Evolutionary conservation across 208 protist genomes (phyloP).

Genomic region (Novymonas esmeraldas): DNA sequence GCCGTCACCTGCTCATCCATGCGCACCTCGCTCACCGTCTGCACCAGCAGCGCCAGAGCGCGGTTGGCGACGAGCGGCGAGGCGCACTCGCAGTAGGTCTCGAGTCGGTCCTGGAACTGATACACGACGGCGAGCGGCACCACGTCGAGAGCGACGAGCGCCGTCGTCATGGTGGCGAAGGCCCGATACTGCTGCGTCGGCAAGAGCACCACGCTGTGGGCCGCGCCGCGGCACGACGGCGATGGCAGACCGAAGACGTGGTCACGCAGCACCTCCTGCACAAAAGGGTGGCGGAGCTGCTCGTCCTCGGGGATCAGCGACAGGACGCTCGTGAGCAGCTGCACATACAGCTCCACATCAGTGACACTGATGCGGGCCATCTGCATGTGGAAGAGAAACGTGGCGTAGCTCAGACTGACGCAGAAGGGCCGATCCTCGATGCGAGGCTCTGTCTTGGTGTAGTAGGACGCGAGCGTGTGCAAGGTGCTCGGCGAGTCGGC

Average conservation of each 20-base stretch:
- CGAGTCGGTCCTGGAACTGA: constrained; percentile 86
- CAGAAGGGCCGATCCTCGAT: constrained; percentile 87
- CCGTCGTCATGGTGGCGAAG: constrained; percentile 68
- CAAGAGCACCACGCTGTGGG: constrained; percentile 84
- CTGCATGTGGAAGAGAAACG: constrained; percentile 91
- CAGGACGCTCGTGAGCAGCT: constrained; percentile 74
- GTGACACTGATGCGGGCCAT: constrained; percentile 84
- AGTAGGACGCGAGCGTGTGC: constrained; percentile 88
- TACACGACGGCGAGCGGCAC: constrained; percentile 75
- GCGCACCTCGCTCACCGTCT: constrained; percentile 63
- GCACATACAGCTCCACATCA: constrained; percentile 87
- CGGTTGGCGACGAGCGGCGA: constrained; percentile 86
- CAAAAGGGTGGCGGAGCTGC: constrained; percentile 77
- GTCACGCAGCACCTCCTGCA: constrained; percentile 82
- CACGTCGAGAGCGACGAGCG: constrained; percentile 59
- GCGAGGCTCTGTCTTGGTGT: constrained; percentile 72
- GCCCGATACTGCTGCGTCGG: constrained; percentile 84
- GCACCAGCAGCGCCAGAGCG: constrained; percentile 77
- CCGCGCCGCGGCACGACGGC: constrained; percentile 63
- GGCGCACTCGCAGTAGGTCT: constrained; percentile 61
- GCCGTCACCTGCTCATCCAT: constrained; percentile 82
- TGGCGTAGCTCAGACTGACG: constrained; percentile 86
- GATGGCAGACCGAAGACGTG: constrained; percentile 88
- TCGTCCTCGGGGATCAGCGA: constrained; percentile 66
- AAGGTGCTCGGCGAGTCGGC: constrained; percentile 74